These are phyloP conservation scores for Termitomyces sp. DNA, from an alignment of 768 basidiomycete genomes.

Conservation along the genomic window DNA sequence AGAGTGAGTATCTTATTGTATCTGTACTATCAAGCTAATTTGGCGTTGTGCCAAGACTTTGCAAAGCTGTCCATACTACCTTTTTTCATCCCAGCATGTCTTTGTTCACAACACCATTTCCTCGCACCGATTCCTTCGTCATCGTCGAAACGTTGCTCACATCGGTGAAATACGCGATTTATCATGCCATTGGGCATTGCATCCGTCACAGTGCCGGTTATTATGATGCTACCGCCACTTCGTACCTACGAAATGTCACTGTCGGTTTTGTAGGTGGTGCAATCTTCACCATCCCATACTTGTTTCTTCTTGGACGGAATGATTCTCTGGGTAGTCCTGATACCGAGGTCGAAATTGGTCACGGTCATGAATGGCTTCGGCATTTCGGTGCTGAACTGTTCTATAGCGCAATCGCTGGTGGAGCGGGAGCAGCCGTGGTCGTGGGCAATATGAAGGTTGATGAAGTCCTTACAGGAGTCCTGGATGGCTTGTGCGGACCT, in stretches of 20 bases:
- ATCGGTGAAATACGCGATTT: constrained; percentile 16
- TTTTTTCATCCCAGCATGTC: background rate
- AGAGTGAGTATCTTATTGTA: background rate
- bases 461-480: background rate
- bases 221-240: background rate
- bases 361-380: background rate
- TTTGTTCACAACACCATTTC: background rate
- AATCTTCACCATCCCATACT: constrained; percentile 14
- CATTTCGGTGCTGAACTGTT: background rate
- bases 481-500: background rate
- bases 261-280: constrained; percentile 14
- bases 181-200: constrained; percentile 10
- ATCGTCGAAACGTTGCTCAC: constrained; percentile 15
- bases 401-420: background rate
- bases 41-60: background rate
- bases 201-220: background rate
- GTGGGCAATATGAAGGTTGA: background rate
- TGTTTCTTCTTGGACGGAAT: constrained; percentile 8
- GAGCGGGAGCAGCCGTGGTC: background rate
- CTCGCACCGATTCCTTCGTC: constrained; percentile 7
- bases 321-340: background rate
- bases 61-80: background rate
- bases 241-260: background rate
- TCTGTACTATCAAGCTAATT: background rate
- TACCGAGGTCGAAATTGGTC: background rate